A percentile compares a stretch with the other conserved stretches of the same genome.
Conservation (phyloP, 2,329 filamentous ascomycete genomes). For the Pseudogymnoascus sp. region DNA sequence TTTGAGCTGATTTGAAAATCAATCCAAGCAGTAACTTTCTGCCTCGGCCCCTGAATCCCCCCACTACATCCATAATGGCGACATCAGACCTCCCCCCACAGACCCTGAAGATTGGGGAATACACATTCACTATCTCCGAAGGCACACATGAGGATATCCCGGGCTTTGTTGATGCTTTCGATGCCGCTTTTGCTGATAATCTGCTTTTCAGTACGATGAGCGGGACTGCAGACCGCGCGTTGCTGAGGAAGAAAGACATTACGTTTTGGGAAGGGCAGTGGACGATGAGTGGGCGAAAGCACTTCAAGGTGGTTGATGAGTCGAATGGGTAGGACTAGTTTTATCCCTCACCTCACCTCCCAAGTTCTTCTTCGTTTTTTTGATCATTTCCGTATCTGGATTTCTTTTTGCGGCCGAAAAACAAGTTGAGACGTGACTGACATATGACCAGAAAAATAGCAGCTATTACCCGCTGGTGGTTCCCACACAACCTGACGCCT, state of each 20-base stretch:
- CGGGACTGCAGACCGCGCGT: neutral
- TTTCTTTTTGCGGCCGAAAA: neutral
- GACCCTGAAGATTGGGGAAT: neutral
- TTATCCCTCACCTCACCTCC: constrained; percentile 10
- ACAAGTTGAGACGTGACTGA: neutral
- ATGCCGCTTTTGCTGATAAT: constrained; percentile 17
- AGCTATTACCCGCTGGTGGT: constrained; percentile 30
- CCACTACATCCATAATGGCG: neutral
- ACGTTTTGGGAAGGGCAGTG: neutral
- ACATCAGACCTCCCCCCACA: neutral
- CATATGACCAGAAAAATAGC: constrained; percentile 21
- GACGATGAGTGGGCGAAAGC: neutral
- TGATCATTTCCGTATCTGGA: constrained; percentile 19
- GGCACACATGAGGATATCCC: neutral
- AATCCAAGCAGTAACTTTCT: neutral
- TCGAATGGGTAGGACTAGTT: neutral
- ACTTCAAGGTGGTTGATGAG: constrained; percentile 7
- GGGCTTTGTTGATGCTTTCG: neutral
- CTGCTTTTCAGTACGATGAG: neutral
- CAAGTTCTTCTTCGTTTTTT: constrained; percentile 19
- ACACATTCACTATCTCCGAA: neutral
- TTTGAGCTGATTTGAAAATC: neutral
- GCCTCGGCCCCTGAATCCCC: neutral
- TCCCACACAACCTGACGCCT: constrained; percentile 26
- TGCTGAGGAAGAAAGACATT: neutral